phyloP scores from a whole-genome alignment of 1,139 yeast species.

The Insectozyma bohioensis region DNA sequence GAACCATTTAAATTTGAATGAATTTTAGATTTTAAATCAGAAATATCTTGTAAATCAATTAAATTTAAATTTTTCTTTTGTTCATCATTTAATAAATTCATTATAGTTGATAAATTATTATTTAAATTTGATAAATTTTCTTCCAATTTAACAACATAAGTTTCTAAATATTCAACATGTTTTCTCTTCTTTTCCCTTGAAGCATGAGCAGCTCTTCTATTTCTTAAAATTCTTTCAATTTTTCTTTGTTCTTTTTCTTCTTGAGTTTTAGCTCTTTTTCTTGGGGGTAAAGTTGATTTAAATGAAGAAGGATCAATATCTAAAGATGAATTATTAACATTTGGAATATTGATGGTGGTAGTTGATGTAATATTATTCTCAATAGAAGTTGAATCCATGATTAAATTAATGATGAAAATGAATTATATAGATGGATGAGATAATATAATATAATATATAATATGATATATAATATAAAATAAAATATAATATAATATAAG shows the following conservation, averaged over 20 bases:
- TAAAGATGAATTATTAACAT: constrained; percentile 2
- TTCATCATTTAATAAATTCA: constrained; percentile 17
- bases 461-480: too few relatives aligned
- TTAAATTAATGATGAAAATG: too few relatives aligned
- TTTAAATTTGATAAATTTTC: constrained; percentile 28
- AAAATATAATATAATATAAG: too few relatives aligned
- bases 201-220: constrained; percentile 96
- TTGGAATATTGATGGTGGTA: not conserved
- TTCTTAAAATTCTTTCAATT: constrained; percentile 86
- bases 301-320: constrained; percentile 17
- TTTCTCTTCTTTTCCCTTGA: constrained; percentile 94
- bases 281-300: constrained; percentile 72
- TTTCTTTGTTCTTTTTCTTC: constrained; percentile 97
- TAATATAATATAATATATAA: too few relatives aligned
- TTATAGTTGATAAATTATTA: constrained; percentile 25
- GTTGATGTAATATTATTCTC: not conserved
- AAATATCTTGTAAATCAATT: constrained; percentile 23
- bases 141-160: constrained; percentile 54
- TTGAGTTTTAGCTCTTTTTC: constrained; percentile 93
- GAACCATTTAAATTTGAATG: constrained; percentile 29
- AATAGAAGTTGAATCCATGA: too few relatives aligned
- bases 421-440: too few relatives aligned
- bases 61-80: constrained; percentile 17
- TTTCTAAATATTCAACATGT: constrained; percentile 84
- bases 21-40: constrained; percentile 33